These are phyloP conservation scores for Spongospora subterranea DNA, from an alignment of 208 protist genomes.

Conservation along the genomic window DNA sequence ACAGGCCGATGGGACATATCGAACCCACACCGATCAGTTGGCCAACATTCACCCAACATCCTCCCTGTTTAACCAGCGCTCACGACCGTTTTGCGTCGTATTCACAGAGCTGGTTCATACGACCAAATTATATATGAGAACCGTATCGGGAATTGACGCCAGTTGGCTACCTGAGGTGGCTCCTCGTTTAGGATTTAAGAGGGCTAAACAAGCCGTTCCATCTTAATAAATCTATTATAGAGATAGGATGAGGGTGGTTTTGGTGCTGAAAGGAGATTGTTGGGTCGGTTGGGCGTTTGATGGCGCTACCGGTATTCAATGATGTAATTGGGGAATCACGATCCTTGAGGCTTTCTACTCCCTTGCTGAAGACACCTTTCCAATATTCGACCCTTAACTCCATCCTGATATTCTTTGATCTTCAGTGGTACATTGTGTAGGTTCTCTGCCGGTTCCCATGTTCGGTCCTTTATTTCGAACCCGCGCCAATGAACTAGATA, in stretches of 20 bases:
- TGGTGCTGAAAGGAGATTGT: too few species aligned
- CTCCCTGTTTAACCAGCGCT: neutral
- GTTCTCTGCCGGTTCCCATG: constrained; percentile 59
- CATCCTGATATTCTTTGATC: constrained; percentile 33
- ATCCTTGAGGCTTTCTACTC: too few species aligned
- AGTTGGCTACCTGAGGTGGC: constrained; percentile 61
- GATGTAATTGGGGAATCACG: too few species aligned
- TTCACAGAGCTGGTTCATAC: constrained; percentile 94
- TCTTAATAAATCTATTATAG: neutral
- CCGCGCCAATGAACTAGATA: constrained; percentile 59
- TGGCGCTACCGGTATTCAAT: too few species aligned
- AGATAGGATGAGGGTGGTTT: too few species aligned
- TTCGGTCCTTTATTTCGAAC: neutral
- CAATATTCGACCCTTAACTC: neutral
- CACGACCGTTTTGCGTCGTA: constrained; percentile 90
- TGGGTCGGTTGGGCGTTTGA: too few species aligned
- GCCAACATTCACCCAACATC: constrained; percentile 14
- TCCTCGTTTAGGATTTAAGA: neutral
- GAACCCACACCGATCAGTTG: neutral
- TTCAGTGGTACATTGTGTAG: neutral
- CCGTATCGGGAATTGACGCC: constrained; percentile 76
- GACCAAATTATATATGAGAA: constrained; percentile 94
- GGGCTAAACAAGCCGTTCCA: neutral
- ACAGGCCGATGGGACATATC: neutral
- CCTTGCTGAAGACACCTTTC: too few species aligned